phyloP scores from a whole-genome alignment of 352 stramenopile genomes.

The Globisporangium abappressorium region DNA sequence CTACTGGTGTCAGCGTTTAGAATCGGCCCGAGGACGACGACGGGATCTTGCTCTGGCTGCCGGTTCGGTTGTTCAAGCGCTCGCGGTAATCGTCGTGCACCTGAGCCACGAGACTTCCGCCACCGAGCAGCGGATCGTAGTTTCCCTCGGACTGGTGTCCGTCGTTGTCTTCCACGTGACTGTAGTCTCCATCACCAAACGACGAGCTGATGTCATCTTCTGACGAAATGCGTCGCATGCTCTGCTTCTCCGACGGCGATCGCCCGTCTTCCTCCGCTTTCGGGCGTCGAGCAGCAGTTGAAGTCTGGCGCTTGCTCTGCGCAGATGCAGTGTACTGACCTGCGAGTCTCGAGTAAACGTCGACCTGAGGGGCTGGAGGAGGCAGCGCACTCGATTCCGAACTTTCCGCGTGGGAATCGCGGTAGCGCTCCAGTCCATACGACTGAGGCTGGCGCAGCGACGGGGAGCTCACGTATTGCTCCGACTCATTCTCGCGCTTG shows the following conservation, averaged over 20 bases:
- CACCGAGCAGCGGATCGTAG: slow-evolving; percentile 68
- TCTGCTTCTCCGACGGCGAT: slow-evolving; percentile 20
- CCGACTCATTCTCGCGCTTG: slow-evolving; percentile 75
- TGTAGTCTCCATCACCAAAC: slow-evolving; percentile 12
- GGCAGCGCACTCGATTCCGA: slow-evolving; percentile 32
- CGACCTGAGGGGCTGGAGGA: slow-evolving; percentile 50
- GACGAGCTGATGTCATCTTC: slow-evolving; percentile 13
- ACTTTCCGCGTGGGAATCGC: background rate
- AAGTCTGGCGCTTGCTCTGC: slow-evolving; percentile 74
- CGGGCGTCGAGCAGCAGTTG: slow-evolving; percentile 25
- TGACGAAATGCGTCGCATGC: slow-evolving; percentile 17
- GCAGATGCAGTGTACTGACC: slow-evolving; percentile 81
- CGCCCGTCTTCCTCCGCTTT: slow-evolving; percentile 35
- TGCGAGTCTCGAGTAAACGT: slow-evolving; percentile 81
- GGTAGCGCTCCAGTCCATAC: slow-evolving; percentile 28
- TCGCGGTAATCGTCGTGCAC: slow-evolving; percentile 79
- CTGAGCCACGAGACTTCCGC: slow-evolving; percentile 57
- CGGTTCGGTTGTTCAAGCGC: slow-evolving; percentile 51
- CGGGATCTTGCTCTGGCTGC: slow-evolving; percentile 21
- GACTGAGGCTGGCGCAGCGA: slow-evolving; percentile 43
- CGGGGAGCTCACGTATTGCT: slow-evolving; percentile 43
- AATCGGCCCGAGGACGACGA: slow-evolving; percentile 17
- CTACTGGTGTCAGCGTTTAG: background rate
- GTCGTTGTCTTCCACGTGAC: slow-evolving; percentile 27
- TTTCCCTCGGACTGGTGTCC: slow-evolving; percentile 26